These are phyloP conservation scores for Suillus discolor DNA, from an alignment of 768 basidiomycete genomes.

Conservation along the genomic window DNA sequence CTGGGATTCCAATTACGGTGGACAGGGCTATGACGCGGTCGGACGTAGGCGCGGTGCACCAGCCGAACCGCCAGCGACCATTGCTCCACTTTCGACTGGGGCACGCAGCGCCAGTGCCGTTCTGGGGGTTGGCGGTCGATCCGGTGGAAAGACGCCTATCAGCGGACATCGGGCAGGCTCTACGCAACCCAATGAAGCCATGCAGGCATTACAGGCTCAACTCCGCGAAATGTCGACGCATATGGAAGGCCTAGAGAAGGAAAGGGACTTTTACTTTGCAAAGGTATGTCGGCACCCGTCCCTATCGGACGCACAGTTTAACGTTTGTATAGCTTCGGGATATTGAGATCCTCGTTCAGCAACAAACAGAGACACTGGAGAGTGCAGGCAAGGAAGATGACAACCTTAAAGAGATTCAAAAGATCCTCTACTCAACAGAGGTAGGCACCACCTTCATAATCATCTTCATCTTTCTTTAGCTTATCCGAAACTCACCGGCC, in stretches of 20 bases:
- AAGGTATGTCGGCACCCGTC: conserved; percentile 59
- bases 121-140: conserved; percentile 42
- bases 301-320: conserved; percentile 12
- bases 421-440: conserved; percentile 94
- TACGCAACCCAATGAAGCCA: conserved; percentile 64
- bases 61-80: conserved; percentile 76
- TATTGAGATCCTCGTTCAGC: conserved; percentile 92
- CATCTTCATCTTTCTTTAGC: conserved; percentile 12
- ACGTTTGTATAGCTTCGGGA: conserved; percentile 75
- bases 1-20: conserved; percentile 92
- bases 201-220: conserved; percentile 72
- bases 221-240: conserved; percentile 80
- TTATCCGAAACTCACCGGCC: conserved; percentile 6
- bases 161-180: conserved; percentile 68
- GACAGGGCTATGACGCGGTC: conserved; percentile 84
- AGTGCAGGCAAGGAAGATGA: conserved; percentile 57
- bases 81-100: conserved; percentile 60
- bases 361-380: conserved; percentile 67
- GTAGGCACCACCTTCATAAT: conserved; percentile 42
- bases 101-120: conserved; percentile 37
- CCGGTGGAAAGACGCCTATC: conserved; percentile 75
- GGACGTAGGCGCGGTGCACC: conserved; percentile 78
- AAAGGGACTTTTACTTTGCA: conserved; percentile 97
- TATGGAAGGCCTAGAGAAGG: conserved; percentile 93
- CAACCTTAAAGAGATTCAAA: conserved; percentile 78